Percentiles rank a stretch among this genome's conserved stretches.
Evolutionary conservation across 2,329 filamentous ascomycete genomes (phyloP).

Genomic region (Fulvia fulva): DNA sequence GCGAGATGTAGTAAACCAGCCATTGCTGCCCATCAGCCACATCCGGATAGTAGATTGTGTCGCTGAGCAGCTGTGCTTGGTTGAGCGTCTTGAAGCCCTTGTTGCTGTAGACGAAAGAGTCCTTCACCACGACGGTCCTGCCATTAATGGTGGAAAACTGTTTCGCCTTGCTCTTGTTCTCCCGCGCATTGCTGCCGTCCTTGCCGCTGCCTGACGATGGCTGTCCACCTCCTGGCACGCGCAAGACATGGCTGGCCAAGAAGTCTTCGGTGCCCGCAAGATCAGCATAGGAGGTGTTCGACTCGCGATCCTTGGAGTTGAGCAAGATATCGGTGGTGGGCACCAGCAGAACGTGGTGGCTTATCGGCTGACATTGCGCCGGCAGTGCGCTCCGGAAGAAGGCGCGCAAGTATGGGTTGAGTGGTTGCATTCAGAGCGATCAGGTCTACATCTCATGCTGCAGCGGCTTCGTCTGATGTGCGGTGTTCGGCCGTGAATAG

Average conservation of each 20-base stretch:
- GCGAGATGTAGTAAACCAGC: constrained; percentile 94
- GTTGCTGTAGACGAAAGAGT: constrained; percentile 88
- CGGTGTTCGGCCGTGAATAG: too few species aligned
- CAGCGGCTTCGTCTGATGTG: not conserved
- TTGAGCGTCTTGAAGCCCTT: constrained; percentile 96
- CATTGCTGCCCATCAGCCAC: constrained; percentile 87
- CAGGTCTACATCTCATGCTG: constrained; percentile 5
- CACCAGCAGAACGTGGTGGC: constrained; percentile 90
- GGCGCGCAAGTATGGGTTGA: constrained; percentile 97
- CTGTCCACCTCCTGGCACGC: constrained; percentile 60
- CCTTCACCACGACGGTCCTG: constrained; percentile 89
- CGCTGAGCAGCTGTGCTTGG: constrained; percentile 80
- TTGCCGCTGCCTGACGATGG: constrained; percentile 43
- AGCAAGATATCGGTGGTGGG: constrained; percentile 90
- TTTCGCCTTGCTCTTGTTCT: constrained; percentile 87
- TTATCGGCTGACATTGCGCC: constrained; percentile 83
- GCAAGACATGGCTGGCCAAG: constrained; percentile 91
- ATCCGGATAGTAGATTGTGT: constrained; percentile 84
- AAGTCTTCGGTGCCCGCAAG: constrained; percentile 89
- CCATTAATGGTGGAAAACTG: constrained; percentile 92
- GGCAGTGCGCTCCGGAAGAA: constrained; percentile 97
- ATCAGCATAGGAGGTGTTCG: constrained; percentile 70
- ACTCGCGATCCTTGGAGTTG: constrained; percentile 81
- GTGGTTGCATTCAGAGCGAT: constrained; percentile 49
- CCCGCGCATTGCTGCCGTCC: constrained; percentile 62